phyloP scores from a whole-genome alignment of 768 basidiomycete species.

The Xerocomellus dryophilus region DNA sequence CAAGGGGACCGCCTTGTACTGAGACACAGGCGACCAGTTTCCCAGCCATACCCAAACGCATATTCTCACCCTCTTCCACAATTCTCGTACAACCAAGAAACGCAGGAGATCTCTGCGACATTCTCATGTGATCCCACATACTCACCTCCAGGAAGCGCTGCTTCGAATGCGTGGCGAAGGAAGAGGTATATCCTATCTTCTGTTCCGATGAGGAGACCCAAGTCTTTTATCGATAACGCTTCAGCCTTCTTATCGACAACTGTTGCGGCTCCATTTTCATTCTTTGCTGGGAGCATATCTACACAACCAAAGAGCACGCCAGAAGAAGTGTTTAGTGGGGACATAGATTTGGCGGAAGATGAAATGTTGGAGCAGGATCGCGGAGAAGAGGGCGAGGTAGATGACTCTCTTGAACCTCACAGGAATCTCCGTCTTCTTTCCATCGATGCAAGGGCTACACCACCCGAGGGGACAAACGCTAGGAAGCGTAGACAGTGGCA shows the following conservation, averaged over 20 bases:
- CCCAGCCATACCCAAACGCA: constrained; percentile 72
- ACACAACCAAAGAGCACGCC: constrained; percentile 47
- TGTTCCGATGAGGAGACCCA: constrained; percentile 65
- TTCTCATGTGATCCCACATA: constrained; percentile 67
- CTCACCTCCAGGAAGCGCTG: constrained; percentile 35
- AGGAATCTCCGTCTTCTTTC: constrained; percentile 56
- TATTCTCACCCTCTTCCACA: constrained; percentile 75
- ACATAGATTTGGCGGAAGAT: constrained; percentile 72
- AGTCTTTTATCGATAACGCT: constrained; percentile 68
- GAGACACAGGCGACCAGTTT: constrained; percentile 73
- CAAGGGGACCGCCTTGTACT: constrained; percentile 65
- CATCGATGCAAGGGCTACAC: constrained; percentile 41
- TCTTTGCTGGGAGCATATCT: constrained; percentile 41
- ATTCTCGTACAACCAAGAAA: constrained; percentile 56
- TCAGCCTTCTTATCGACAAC: constrained; percentile 61
- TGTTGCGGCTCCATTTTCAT: constrained; percentile 55
- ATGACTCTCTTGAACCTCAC: constrained; percentile 60
- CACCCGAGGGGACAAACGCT: constrained; percentile 32
- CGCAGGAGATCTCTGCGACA: constrained; percentile 55
- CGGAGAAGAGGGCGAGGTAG: constrained; percentile 74
- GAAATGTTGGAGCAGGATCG: constrained; percentile 78
- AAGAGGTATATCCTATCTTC: constrained; percentile 63
- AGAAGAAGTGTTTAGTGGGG: constrained; percentile 62
- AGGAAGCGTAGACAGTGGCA: constrained; percentile 48
- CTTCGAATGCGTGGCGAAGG: constrained; percentile 51